Base-by-base conservation (phyloP, 257 asterid species). In the Primulina tabacum region DNA sequence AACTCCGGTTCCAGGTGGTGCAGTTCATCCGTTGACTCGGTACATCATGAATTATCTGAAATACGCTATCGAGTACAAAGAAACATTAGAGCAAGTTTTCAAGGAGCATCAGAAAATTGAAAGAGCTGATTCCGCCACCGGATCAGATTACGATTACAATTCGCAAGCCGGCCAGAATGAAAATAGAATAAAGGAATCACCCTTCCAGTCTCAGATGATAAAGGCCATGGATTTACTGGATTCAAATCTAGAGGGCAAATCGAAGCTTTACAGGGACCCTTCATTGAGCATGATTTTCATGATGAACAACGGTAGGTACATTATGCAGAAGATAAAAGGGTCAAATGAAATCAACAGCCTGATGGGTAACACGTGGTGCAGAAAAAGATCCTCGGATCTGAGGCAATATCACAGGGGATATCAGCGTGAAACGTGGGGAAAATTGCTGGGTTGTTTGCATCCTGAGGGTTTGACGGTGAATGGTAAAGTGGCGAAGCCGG, bases 261-360 rank as follows among this genome's bases (percentile, higher is more conserved):
- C 98, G 3, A 87, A 83, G 71, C 85, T 82, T 8, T 92, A 92
- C 83, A 90, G 71, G 63, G 97, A 92, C 74, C 72, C 76, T 0
- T 72, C 98, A 0, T 29, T 92, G 65, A 83, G 86, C 73, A 79
- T 87, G 12, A 92, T 92, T 1, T 92, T 92, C 90, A 77, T 92
- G 97, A 92, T 92, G 98, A 92, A 92, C 90, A 92, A 92, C 58
- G 97, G 97, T 8, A 74, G 98, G 20, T 90, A 87, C 84, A 88
- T 88, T 8, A 60, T 92, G 81, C 92, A 92, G 82, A 92, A 87
- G 75, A 84, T 90, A 16, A 83, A 80, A 50, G 84, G 87, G 30
- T 86, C 86, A 0, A 29, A 73, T 0, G 94, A 83, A 16, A 75
- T 88, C 33, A 78, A 80, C 75, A 56, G 80, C 71, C 65, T 92